A percentile compares a stretch with the other conserved stretches of the same genome.
phyloP scores from a whole-genome alignment of 176 grass and related monocot genomes.

The Secale cereale region DNA sequence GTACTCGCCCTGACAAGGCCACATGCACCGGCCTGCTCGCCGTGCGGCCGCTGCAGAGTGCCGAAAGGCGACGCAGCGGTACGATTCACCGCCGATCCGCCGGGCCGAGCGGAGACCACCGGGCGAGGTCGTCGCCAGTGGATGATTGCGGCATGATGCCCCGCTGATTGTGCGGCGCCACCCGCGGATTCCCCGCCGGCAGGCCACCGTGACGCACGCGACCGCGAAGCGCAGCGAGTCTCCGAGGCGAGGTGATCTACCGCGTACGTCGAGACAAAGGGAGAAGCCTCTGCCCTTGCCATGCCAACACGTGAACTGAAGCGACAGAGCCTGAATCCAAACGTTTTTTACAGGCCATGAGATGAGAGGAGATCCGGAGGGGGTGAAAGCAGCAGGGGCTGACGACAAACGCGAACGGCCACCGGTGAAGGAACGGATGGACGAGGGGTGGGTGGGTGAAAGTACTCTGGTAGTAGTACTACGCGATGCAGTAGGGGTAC shows the following conservation, averaged over 20 bases:
- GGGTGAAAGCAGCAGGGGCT: background rate
- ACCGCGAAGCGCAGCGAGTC: background rate
- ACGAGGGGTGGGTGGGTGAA: background rate
- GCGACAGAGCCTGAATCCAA: background rate
- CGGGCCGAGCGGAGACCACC: background rate
- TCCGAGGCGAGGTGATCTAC: background rate
- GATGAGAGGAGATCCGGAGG: background rate
- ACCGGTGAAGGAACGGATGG: background rate
- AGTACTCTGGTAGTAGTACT: background rate
- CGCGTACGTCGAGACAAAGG: background rate
- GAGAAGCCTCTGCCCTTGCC: background rate
- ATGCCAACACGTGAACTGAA: background rate
- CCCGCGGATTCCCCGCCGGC: background rate
- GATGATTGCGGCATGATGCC: constrained; percentile 41
- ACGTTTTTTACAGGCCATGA: too few species aligned
- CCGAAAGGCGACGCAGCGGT: background rate
- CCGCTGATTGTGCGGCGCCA: background rate
- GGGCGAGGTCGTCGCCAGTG: background rate
- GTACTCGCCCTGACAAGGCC: constrained; percentile 15
- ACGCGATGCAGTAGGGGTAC: background rate
- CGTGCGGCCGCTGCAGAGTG: background rate
- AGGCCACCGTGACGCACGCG: background rate
- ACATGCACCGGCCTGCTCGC: constrained; percentile 15
- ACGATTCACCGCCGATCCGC: background rate
- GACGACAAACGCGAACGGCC: too few species aligned